Conservation (phyloP, 106 monocot genomes). For the Dendrobium catenatum region DNA sequence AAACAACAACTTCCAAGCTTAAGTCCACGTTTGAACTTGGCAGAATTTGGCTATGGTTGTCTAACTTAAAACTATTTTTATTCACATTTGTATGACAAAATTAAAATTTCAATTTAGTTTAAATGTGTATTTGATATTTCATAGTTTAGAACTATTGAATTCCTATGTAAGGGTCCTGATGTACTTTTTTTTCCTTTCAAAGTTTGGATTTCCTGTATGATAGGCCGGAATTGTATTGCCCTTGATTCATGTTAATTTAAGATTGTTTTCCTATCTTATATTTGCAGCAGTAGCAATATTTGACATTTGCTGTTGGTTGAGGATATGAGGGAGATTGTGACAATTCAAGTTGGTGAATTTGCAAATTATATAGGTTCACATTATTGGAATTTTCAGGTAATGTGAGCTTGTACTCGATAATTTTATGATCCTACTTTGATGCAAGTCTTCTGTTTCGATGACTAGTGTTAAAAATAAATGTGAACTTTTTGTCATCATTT, state of each 20-base stretch:
- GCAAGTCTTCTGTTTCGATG: too few species aligned
- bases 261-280: not conserved
- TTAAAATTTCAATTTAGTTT: not conserved
- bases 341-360: constrained; percentile 73
- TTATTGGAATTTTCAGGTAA: constrained; percentile 96
- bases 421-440: not conserved
- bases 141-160: not conserved
- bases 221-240: not conserved
- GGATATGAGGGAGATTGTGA: constrained; percentile 85
- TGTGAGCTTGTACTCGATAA: not conserved
- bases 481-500: not conserved
- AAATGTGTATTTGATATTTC: not conserved
- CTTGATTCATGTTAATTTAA: not conserved
- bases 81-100: too few species aligned
- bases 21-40: too few species aligned
- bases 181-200: not conserved
- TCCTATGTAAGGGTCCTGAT: not conserved
- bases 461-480: not conserved
- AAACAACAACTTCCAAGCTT: too few species aligned
- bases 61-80: too few species aligned
- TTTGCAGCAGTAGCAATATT: not conserved
- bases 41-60: too few species aligned
- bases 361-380: constrained; percentile 91
- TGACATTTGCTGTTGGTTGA: not conserved
- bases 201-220: not conserved